Conservation (phyloP, 768 basidiomycete genomes). For the Mrakia frigida region DNA sequence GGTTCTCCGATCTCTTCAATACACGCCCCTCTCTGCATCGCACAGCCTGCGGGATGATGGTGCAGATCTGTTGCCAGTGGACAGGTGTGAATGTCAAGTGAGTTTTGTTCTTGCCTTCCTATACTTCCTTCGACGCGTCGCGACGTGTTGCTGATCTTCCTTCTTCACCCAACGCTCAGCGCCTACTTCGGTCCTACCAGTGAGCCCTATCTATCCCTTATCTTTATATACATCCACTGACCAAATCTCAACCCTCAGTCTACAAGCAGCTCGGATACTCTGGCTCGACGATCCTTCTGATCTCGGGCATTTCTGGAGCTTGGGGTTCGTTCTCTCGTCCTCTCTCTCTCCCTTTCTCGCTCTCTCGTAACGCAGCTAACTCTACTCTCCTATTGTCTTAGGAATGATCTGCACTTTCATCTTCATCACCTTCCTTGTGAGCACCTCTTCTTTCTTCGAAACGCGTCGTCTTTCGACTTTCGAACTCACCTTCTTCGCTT, state of each 20-base stretch:
- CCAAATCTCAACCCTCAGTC: neutral
- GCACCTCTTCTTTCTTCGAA: neutral
- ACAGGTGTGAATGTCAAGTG: slow-evolving; percentile 14
- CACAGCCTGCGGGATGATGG: neutral
- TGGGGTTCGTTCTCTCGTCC: neutral
- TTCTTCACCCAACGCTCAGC: neutral
- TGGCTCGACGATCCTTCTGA: neutral
- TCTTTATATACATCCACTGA: neutral
- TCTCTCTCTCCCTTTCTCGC: neutral
- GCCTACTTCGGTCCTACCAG: neutral
- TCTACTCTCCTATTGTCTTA: neutral
- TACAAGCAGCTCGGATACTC: slow-evolving; percentile 6
- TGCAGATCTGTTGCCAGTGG: slow-evolving; percentile 11
- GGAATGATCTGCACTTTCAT: neutral
- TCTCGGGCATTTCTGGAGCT: neutral
- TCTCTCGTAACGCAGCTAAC: neutral
- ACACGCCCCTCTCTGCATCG: slow-evolving; percentile 4
- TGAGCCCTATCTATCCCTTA: neutral
- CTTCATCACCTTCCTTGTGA: neutral
- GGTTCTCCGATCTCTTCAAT: neutral
- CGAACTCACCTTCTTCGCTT: neutral
- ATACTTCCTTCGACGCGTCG: neutral
- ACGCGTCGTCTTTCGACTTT: neutral
- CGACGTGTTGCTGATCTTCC: neutral
- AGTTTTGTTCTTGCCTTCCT: too few relatives aligned